These are phyloP conservation scores for Coemansia sp. DNA, from an alignment of 192 early-diverging fungal species.

Conservation along the genomic window DNA sequence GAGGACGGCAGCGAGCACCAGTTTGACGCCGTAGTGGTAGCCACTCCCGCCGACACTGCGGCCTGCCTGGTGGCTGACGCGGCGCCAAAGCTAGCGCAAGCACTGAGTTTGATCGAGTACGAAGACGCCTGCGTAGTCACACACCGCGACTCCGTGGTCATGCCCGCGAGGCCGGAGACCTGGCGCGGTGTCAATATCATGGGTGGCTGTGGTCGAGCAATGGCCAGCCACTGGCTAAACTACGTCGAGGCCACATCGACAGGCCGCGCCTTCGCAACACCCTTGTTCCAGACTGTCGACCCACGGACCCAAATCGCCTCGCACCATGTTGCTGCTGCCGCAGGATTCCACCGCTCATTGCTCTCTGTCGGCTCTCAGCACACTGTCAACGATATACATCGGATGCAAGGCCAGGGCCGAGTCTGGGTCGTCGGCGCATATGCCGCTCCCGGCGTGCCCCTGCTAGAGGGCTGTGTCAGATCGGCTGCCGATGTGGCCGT, in stretches of 20 bases:
- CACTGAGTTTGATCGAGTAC: slow-evolving; percentile 45
- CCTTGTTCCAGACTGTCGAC: slow-evolving; percentile 66
- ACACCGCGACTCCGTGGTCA: slow-evolving; percentile 48
- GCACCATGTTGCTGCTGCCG: slow-evolving; percentile 44
- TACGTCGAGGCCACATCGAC: slow-evolving; percentile 55
- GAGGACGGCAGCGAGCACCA: not conserved
- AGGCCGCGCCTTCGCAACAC: slow-evolving; percentile 28
- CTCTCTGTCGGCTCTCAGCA: slow-evolving; percentile 60
- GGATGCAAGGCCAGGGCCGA: slow-evolving; percentile 29
- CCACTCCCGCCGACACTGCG: slow-evolving; percentile 42
- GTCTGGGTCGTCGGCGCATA: slow-evolving; percentile 67
- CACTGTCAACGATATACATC: slow-evolving; percentile 54
- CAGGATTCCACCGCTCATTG: slow-evolving; percentile 61
- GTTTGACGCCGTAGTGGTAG: slow-evolving; percentile 46
- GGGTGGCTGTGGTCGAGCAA: slow-evolving; percentile 12
- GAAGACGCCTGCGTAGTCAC: slow-evolving; percentile 44
- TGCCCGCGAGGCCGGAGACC: slow-evolving; percentile 31
- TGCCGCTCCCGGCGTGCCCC: slow-evolving; percentile 62
- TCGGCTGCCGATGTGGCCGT: slow-evolving; percentile 59
- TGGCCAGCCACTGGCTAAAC: slow-evolving; percentile 55
- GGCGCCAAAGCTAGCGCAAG: slow-evolving; percentile 32
- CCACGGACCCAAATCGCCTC: slow-evolving; percentile 52
- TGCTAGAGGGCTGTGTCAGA: slow-evolving; percentile 66
- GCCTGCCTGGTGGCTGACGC: slow-evolving; percentile 18
- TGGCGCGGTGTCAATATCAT: slow-evolving; percentile 58